Conservation (phyloP, 495 filamentous ascomycete species). For the Lentithecium fluviatile region DNA sequence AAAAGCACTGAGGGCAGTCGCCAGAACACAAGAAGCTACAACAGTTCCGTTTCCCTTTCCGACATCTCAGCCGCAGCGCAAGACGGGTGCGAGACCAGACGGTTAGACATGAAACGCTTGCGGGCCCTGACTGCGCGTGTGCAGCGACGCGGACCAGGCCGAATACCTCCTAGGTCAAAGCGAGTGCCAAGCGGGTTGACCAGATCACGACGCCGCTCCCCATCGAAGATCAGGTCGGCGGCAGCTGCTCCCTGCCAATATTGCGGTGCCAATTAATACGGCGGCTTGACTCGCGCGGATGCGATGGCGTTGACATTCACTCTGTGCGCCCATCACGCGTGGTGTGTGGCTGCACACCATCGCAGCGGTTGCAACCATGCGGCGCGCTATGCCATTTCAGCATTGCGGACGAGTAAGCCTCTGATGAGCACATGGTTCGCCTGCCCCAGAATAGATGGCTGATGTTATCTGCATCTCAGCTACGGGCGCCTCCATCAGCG, state of each 20-base stretch:
- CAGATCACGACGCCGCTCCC: slow-evolving; percentile 24
- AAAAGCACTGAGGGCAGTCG: no score
- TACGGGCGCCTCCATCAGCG: slow-evolving; percentile 18
- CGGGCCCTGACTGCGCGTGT: slow-evolving; percentile 5
- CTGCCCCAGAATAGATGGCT: slow-evolving; percentile 26
- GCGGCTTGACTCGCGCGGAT: neutral
- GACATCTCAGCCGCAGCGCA: slow-evolving; percentile 17
- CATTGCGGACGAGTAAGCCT: neutral
- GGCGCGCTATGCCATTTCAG: no score
- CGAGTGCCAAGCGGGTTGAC: neutral
- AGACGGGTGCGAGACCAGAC: neutral
- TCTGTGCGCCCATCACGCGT: no score
- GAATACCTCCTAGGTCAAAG: slow-evolving; percentile 8
- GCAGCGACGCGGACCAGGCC: slow-evolving; percentile 10
- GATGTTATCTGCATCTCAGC: neutral
- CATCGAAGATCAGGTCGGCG: slow-evolving; percentile 32
- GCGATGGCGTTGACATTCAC: neutral
- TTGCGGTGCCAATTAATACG: neutral
- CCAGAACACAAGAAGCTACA: no score
- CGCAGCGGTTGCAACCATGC: no score
- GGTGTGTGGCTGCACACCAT: no score
- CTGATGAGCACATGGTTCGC: neutral
- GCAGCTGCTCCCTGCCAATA: slow-evolving; percentile 22
- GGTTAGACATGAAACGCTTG: slow-evolving; percentile 4
- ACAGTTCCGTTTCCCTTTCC: no score